Percentiles rank a stretch among this genome's conserved stretches.
Conservation (phyloP, 106 monocot genomes). For the Vanilla planifolia region DNA sequence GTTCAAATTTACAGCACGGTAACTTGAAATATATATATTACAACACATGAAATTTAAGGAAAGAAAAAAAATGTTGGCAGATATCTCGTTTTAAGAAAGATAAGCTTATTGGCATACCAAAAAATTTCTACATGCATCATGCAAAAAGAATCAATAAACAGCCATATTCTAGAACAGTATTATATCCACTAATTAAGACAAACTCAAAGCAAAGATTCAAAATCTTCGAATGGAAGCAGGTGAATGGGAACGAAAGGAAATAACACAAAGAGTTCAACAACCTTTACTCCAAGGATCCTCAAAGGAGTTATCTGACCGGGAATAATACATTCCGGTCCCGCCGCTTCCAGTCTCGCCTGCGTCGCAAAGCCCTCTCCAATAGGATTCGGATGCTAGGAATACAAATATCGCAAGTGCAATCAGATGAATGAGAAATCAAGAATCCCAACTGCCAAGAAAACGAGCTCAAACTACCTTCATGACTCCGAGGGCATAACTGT, state of each 20-base stretch:
- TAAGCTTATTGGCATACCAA: too few species aligned
- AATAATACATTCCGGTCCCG: conserved; percentile 83
- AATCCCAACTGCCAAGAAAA: not conserved
- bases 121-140: too few species aligned
- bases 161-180: too few species aligned
- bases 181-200: too few species aligned
- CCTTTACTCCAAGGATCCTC: conserved; percentile 82
- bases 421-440: not conserved
- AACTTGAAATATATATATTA: too few species aligned
- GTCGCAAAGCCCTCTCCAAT: conserved; percentile 72
- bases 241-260: not conserved
- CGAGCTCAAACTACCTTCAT: conserved; percentile 40
- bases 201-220: too few species aligned
- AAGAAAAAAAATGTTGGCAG: too few species aligned
- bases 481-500: conserved; percentile 64
- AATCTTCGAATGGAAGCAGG: too few species aligned
- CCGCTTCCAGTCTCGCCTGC: conserved; percentile 73
- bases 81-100: too few species aligned
- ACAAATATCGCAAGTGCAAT: not conserved
- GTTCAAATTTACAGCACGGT: too few species aligned
- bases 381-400: conserved; percentile 56
- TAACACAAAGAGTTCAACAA: conserved; percentile 7
- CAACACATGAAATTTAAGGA: too few species aligned
- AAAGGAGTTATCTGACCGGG: conserved; percentile 74
- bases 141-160: too few species aligned